These are phyloP conservation scores for Leishmania gerbilli DNA, from an alignment of 208 protist genomes.

Conservation along the genomic window DNA sequence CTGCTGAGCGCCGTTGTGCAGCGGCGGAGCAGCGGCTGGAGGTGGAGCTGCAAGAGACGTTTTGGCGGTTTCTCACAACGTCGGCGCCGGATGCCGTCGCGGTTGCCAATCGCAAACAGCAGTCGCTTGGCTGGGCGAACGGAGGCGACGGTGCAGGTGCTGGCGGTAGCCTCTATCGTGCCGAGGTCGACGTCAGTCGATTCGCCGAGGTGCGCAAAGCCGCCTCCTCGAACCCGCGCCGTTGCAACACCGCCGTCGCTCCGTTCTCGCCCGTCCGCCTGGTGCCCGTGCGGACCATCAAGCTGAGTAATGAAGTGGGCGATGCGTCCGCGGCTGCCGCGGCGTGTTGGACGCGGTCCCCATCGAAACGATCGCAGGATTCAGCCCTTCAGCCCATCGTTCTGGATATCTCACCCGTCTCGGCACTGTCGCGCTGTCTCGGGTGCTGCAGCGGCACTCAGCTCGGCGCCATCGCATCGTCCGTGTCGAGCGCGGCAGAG, in stretches of 20 bases:
- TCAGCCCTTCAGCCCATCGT: slow-evolving; percentile 55
- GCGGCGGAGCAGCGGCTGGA: slow-evolving; percentile 37
- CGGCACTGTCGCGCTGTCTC: slow-evolving; percentile 46
- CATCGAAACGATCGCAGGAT: slow-evolving; percentile 21
- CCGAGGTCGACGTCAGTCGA: slow-evolving; percentile 43
- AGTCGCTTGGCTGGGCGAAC: slow-evolving; percentile 15
- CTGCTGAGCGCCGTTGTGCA: slow-evolving; percentile 32
- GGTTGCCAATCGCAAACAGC: slow-evolving; percentile 24
- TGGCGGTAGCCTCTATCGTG: slow-evolving; percentile 17
- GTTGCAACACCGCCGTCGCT: slow-evolving; percentile 6
- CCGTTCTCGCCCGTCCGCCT: slow-evolving; percentile 16
- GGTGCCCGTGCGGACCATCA: slow-evolving; percentile 58
- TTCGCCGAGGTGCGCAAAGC: slow-evolving; percentile 34
- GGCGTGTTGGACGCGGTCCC: neutral
- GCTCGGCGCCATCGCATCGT: slow-evolving; percentile 20
- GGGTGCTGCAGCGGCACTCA: slow-evolving; percentile 33
- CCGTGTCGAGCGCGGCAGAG: slow-evolving; percentile 40
- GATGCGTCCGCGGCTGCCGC: slow-evolving; percentile 2
- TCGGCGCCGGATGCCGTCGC: slow-evolving; percentile 63
- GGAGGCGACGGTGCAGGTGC: neutral
- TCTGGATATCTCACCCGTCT: slow-evolving; percentile 63
- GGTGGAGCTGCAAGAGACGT: slow-evolving; percentile 35
- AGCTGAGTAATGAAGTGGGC: slow-evolving; percentile 48
- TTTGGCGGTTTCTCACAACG: slow-evolving; percentile 52
- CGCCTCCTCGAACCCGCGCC: neutral